phyloP scores from a whole-genome alignment of 176 grass and related monocot genomes.

The Musa beccarii region DNA sequence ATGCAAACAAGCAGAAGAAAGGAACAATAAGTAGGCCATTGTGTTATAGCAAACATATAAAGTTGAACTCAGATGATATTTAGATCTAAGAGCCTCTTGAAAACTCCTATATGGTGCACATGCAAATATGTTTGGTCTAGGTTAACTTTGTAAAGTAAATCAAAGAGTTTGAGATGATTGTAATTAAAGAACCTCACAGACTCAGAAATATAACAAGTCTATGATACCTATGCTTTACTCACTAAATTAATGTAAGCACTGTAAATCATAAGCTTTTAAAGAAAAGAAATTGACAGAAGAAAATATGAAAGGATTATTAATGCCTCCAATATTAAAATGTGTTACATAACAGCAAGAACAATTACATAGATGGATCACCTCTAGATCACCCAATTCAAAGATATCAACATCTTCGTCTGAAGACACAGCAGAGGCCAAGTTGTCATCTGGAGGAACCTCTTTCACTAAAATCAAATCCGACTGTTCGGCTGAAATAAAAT shows the following conservation, averaged over 20 bases:
- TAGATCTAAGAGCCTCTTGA: not conserved
- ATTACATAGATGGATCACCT: constrained; percentile 4
- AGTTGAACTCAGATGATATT: not conserved
- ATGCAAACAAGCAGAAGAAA: constrained; percentile 9
- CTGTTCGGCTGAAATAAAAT: constrained; percentile 38
- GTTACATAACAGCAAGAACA: constrained; percentile 8
- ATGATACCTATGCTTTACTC: not conserved
- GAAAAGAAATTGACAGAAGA: not conserved
- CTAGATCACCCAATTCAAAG: constrained; percentile 24
- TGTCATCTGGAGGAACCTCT: constrained; percentile 15
- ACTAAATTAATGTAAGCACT: not conserved
- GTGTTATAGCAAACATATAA: not conserved
- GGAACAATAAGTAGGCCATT: not conserved
- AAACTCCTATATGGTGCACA: no score
- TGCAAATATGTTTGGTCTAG: no score
- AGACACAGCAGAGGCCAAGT: constrained; percentile 14
- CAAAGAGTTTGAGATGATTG: no score
- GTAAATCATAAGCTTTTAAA: constrained; percentile 8
- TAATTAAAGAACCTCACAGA: not conserved
- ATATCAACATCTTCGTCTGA: constrained; percentile 8
- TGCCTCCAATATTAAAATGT: not conserved
- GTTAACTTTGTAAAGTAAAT: no score
- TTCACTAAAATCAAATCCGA: constrained; percentile 19
- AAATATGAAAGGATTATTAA: not conserved
- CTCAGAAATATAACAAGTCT: not conserved